Base-by-base conservation (phyloP, 2,329 filamentous ascomycete species). In the Sphaerulina vaccinii region DNA sequence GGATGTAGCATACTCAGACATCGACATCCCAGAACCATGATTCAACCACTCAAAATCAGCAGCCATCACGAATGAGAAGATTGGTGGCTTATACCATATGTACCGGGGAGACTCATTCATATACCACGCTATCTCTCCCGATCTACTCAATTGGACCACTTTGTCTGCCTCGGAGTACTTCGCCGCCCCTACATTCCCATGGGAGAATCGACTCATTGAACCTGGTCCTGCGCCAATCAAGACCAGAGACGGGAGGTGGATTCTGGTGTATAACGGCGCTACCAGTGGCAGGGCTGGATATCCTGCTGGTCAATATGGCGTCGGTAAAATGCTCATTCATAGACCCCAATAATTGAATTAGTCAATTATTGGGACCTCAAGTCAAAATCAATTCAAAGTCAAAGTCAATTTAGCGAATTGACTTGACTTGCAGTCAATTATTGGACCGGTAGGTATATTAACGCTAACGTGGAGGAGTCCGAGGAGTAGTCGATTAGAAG, bases 121-220 rank as follows among this genome's bases (percentile, higher is more conserved):
- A 48, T 68, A 68, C 53, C 57, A 57, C 51, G 65, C 62, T 9
- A 67, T 51, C 23, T 67, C 64, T 5, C 53, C 60, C 1, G 67
- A 70, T 48, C 54, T 69, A 68, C 53, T n/a, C n/a, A n/a, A n/a
- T n/a, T 70, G 68, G 67, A 60, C 49, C 27, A 55, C 47, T 32
- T 38, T 40, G 38, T 59, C 32, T 36, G 52, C 47, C 29, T 56
- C 38, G 21, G 35, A 43, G 21, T 53, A 43, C 16, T 70, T 64
- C 42, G 65, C 68, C 1, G 45, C 56, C 2, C 59, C 58, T 10
- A 38, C 68, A 15, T 58, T 62, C 47, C 52, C 57, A 8, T 70
- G 68, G 68, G 68, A 70, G 52, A 60, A 68, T 21, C 46, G 55
- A 1, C 58, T 70, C n/a, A 65, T 70, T 38, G 67, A 70, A 49